Evolutionary conservation across 148 eudicot species (phyloP), one percentile per base, ranked within the genome.

Genomic region (Bassia scoparia): DNA sequence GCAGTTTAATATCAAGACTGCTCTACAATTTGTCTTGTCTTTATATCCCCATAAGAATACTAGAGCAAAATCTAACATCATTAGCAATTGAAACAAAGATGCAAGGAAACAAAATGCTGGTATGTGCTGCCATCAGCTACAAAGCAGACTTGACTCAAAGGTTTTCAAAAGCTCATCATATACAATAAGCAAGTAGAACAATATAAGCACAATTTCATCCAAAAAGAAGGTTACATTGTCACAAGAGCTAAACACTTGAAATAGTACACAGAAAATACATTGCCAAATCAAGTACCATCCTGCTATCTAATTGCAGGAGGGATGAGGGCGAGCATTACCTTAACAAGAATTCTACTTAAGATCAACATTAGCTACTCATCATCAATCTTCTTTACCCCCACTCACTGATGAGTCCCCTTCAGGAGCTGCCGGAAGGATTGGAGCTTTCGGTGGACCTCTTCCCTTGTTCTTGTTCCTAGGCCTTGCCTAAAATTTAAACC

Each of bases 381-480:
- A n/a, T 61, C 69, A 30, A 77, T 69, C 29, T 76, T 84, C 72
- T 24, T 59, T 46, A 55, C 74, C 84, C 12, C 13, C 70, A 63
- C 64, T 74, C 13, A 81, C 90, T 50, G 67, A 87, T 26, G 83
- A 78, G 37, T 88, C 91, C 60, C 70, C 80, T 71, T 81, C 84
- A 0, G 82, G 85, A 35, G 82, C 78, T 5, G 77, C 23, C n/a
- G 88, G 87, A 64, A 80, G 76, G 37, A 76, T 67, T 50, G 84
- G 83, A 31, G 80, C 70, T 77, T 80, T 84, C 0, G 87, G 87
- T 17, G 87, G 87, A 30, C 89, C 89, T 81, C 91, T 80, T 29
- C 89, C 89, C 77, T 76, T 88, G 37, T 82, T 84, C 77, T 82
- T 87, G 89, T 85, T 53, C 73, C 78, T 73, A 60, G 89, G 91